A percentile compares a stretch with the other conserved stretches of the same genome.
Conservation (phyloP, 2,329 filamentous ascomycete species). For the Phyllosticta ampelicida region DNA sequence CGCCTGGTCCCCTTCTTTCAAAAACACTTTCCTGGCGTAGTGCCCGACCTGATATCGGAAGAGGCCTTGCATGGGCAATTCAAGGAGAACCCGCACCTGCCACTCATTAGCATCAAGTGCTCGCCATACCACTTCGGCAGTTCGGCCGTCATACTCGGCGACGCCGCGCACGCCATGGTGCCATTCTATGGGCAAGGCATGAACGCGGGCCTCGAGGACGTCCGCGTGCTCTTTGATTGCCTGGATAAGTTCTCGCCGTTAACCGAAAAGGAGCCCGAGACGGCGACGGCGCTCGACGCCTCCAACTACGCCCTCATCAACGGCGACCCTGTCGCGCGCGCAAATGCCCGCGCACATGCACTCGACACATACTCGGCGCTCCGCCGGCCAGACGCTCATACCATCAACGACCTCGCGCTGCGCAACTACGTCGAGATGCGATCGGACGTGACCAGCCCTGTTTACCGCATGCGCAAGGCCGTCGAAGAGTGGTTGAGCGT, state of each 20-base stretch:
- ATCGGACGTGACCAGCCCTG: slow-evolving; percentile 62
- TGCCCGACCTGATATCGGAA: slow-evolving; percentile 53
- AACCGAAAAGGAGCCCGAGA: slow-evolving; percentile 13
- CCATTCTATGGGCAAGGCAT: slow-evolving; percentile 98
- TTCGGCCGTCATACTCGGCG: slow-evolving; percentile 75
- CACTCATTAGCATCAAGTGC: slow-evolving; percentile 89
- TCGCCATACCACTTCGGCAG: slow-evolving; percentile 71
- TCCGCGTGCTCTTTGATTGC: slow-evolving; percentile 73
- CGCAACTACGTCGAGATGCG: slow-evolving; percentile 95
- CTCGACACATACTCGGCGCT: slow-evolving; percentile 64
- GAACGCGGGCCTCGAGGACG: slow-evolving; percentile 93
- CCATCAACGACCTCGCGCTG: slow-evolving; percentile 85
- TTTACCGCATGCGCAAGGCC: slow-evolving; percentile 72
- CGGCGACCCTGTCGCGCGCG: slow-evolving; percentile 27
- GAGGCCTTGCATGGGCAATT: slow-evolving; percentile 65
- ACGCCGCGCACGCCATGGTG: slow-evolving; percentile 95
- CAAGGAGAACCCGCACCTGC: slow-evolving; percentile 72
- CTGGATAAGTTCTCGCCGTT: slow-evolving; percentile 53
- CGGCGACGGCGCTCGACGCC: background rate
- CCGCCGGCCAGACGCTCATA: slow-evolving; percentile 67
- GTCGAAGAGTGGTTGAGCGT: slow-evolving; percentile 76
- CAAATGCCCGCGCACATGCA: slow-evolving; percentile 31
- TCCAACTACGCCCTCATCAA: slow-evolving; percentile 30
- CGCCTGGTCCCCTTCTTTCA: slow-evolving; percentile 65
- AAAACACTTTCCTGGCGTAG: slow-evolving; percentile 76